Base-by-base conservation (phyloP, 169 alveolate species). In the Neospora caninum region DNA sequence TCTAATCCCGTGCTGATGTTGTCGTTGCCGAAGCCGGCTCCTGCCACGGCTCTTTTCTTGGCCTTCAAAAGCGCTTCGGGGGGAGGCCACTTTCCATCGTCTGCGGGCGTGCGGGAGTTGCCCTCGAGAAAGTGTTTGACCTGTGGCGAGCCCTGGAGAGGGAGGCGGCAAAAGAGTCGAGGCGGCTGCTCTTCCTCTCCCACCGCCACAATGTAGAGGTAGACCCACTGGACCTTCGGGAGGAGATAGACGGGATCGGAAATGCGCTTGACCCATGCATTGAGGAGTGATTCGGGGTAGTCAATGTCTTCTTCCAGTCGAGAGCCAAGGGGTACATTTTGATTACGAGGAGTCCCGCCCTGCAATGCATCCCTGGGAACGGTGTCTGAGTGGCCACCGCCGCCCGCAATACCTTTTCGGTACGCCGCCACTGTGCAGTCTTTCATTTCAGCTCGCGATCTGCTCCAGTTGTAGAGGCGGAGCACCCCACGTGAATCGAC, bases 191-290 rank as follows among this genome's bases (percentile, higher is more conserved):
- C 83, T 34, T 91, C 94, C 53, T 91, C 91, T 53, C 94, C 94
- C 34, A 54, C 94, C 27, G 91, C 58, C 13, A 91, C 91, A 43
- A 91, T 27, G 80, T 91, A 91, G 67, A 80, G 88, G n/a, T 91
- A 91, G 67, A 82, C 94, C 45, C 67, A 87, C 86, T 91, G 91
- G 45, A 91, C 91, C 70, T 80, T 82, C n/a, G 94, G 94, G 53
- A 91, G 94, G n/a, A 91, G 94, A 82, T 80, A 80, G 43, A 91
- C 91, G 7, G 94, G 91, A 34, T 91, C 91, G n/a, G 94, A 54
- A n/a, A 80, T 91, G 18, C 94, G 91, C 31, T 53, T 39, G 13
- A 91, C 94, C 94, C 94, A 91, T 1, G 84, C 91, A 41, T 91
- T 91, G 64, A 91, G 53, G 27, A 91, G 73, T 42, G 94, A 91